phyloP scores from a whole-genome alignment of 2,329 filamentous ascomycete species.

The Davidsoniella neocaledoniae region DNA sequence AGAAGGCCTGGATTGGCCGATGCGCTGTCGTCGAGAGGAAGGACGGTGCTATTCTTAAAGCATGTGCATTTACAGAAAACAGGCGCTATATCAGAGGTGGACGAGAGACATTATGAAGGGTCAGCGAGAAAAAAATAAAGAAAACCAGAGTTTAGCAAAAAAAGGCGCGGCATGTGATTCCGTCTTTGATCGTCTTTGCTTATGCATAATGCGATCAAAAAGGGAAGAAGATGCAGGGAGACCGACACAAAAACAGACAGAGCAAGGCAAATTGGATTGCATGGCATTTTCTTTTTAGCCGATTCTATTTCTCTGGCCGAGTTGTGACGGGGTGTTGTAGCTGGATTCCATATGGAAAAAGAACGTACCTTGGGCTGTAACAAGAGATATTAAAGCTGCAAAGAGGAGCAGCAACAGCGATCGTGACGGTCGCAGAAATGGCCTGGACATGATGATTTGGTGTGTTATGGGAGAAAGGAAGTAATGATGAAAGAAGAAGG shows the following conservation, averaged over 20 bases:
- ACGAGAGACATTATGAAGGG: conserved; percentile 10
- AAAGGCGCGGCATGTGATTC: not conserved
- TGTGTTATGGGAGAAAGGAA: too few species aligned
- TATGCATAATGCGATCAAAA: not conserved
- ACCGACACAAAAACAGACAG: too few species aligned
- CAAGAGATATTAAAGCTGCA: conserved; percentile 20
- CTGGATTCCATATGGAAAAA: not conserved
- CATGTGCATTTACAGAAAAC: conserved; percentile 57
- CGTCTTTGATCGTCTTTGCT: not conserved
- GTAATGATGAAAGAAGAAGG: too few species aligned
- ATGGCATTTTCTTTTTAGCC: too few species aligned
- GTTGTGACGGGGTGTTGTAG: not conserved
- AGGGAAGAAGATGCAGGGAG: not conserved
- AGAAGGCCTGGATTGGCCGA: conserved; percentile 15
- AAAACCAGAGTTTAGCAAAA: not conserved
- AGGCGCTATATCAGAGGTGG: conserved; percentile 26
- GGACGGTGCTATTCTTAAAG: conserved; percentile 53
- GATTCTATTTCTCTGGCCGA: too few species aligned
- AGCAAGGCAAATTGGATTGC: too few species aligned
- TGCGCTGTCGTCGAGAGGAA: conserved; percentile 30
- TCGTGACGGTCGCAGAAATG: too few species aligned
- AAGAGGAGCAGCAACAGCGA: conserved; percentile 21
- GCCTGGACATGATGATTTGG: too few species aligned
- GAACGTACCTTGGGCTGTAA: conserved; percentile 27
- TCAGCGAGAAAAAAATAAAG: conserved; percentile 13